phyloP scores from a whole-genome alignment of 352 stramenopile genomes.

The Phytophthora pinifolia region DNA sequence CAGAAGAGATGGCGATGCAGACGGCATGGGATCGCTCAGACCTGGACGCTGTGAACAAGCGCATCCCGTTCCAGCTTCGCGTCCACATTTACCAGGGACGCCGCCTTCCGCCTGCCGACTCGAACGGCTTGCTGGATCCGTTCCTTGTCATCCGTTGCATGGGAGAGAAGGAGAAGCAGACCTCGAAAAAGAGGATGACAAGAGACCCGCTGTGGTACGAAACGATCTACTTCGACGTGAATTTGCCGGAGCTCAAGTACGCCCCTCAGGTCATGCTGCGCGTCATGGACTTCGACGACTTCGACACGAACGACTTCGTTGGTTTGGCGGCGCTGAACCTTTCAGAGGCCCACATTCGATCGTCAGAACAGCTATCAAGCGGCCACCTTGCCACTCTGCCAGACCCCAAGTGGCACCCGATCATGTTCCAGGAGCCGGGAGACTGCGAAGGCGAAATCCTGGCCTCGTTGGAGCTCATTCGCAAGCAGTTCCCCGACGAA shows the following conservation, averaged over 20 bases:
- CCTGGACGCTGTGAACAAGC: constrained; percentile 68
- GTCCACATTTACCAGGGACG: constrained; percentile 87
- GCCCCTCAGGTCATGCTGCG: constrained; percentile 77
- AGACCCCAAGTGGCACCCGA: constrained; percentile 70
- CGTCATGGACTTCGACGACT: constrained; percentile 83
- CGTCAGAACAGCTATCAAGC: constrained; percentile 53
- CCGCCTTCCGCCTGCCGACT: constrained; percentile 75
- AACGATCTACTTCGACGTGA: constrained; percentile 86
- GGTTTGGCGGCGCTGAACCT: constrained; percentile 63
- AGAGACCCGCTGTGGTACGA: constrained; percentile 88
- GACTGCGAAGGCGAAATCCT: constrained; percentile 84
- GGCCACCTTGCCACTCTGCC: constrained; percentile 48
- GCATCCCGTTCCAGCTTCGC: constrained; percentile 79
- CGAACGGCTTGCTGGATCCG: constrained; percentile 83
- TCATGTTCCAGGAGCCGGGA: constrained; percentile 78
- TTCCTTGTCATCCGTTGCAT: constrained; percentile 83
- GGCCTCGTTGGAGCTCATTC: constrained; percentile 71
- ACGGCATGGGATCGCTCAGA: constrained; percentile 56
- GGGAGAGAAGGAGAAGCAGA: constrained; percentile 76
- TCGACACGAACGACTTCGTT: constrained; percentile 72
- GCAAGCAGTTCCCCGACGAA: constrained; percentile 70
- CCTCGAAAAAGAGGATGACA: constrained; percentile 75
- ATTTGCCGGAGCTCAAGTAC: constrained; percentile 75
- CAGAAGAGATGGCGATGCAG: constrained; percentile 61
- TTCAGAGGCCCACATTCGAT: constrained; percentile 68